Evolutionary conservation across 2,329 filamentous ascomycete genomes (phyloP).

Genomic region (Alternaria burnsii): DNA sequence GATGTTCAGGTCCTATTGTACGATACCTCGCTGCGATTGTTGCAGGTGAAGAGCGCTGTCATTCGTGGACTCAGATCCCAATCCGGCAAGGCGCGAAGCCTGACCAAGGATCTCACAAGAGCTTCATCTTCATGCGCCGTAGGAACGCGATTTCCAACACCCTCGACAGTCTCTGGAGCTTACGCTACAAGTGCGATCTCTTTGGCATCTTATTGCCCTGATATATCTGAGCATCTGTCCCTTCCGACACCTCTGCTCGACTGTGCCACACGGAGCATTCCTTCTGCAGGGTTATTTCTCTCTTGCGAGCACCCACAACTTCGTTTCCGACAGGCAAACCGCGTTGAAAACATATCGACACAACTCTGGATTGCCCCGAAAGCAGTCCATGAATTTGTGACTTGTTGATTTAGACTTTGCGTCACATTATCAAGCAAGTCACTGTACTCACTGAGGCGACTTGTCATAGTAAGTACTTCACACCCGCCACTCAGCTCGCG

Average conservation of each 20-base stretch:
- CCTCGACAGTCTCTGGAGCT: slow-evolving; percentile 23
- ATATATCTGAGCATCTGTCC: background rate
- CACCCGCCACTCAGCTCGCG: slow-evolving; percentile 13
- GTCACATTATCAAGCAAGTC: slow-evolving; percentile 30
- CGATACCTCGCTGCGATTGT: slow-evolving; percentile 1
- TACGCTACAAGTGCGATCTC: slow-evolving; percentile 13
- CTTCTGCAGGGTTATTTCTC: slow-evolving; percentile 36
- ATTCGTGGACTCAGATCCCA: slow-evolving; percentile 21
- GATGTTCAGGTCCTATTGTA: background rate
- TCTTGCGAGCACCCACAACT: slow-evolving; percentile 24
- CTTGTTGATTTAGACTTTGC: slow-evolving; percentile 23
- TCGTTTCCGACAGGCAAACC: slow-evolving; percentile 16
- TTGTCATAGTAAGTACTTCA: slow-evolving; percentile 35
- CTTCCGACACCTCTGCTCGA: slow-evolving; percentile 10
- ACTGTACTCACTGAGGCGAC: slow-evolving; percentile 25
- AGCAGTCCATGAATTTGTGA: slow-evolving; percentile 26
- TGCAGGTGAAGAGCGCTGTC: slow-evolving; percentile 13
- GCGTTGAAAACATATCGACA: background rate
- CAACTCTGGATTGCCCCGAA: background rate
- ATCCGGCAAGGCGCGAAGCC: slow-evolving; percentile 20
- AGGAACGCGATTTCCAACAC: slow-evolving; percentile 31
- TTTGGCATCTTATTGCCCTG: slow-evolving; percentile 7
- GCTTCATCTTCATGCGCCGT: slow-evolving; percentile 35
- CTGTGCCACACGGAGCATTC: slow-evolving; percentile 42
- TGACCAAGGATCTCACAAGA: slow-evolving; percentile 27